These are phyloP conservation scores for Tricholoma sp. DNA, from an alignment of 768 basidiomycete species.

Conservation along the genomic window DNA sequence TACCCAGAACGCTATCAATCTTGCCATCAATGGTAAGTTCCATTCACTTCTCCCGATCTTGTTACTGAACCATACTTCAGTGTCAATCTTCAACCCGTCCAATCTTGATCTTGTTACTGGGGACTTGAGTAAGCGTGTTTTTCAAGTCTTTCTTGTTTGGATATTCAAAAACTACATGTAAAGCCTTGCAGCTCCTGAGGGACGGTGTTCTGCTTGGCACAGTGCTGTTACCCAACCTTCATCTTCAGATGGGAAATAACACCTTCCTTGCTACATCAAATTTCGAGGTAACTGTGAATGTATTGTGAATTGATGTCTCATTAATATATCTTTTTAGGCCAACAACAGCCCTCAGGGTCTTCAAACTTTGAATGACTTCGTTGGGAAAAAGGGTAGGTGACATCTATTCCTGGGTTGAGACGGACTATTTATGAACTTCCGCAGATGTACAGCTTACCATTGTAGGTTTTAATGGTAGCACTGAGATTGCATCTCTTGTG, in stretches of 20 bases:
- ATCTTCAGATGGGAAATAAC: slow-evolving; percentile 57
- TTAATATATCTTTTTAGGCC: slow-evolving; percentile 33
- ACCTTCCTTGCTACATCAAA: slow-evolving; percentile 41
- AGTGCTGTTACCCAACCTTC: slow-evolving; percentile 54
- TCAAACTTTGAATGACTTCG: slow-evolving; percentile 64
- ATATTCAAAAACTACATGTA: neutral
- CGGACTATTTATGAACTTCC: neutral
- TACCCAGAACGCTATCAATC: slow-evolving; percentile 48
- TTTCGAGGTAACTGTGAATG: slow-evolving; percentile 41
- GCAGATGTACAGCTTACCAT: slow-evolving; percentile 55
- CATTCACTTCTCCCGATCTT: neutral
- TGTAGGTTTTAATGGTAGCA: slow-evolving; percentile 55
- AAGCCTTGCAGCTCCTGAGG: slow-evolving; percentile 53
- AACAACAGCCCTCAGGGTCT: slow-evolving; percentile 55
- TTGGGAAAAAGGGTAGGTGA: slow-evolving; percentile 47
- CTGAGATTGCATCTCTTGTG: slow-evolving; percentile 49
- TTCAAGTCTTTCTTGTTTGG: neutral
- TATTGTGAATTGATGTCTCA: neutral
- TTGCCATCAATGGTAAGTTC: slow-evolving; percentile 51
- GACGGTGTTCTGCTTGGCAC: slow-evolving; percentile 54
- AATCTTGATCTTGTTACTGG: slow-evolving; percentile 58
- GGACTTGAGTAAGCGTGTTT: slow-evolving; percentile 47
- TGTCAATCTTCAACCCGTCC: slow-evolving; percentile 64
- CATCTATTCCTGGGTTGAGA: neutral
- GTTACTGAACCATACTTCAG: slow-evolving; percentile 22